A percentile compares a stretch with the other conserved stretches of the same genome.
Conservation (phyloP, 1,284 basidiomycete genomes). For the Marasmius fiardii region DNA sequence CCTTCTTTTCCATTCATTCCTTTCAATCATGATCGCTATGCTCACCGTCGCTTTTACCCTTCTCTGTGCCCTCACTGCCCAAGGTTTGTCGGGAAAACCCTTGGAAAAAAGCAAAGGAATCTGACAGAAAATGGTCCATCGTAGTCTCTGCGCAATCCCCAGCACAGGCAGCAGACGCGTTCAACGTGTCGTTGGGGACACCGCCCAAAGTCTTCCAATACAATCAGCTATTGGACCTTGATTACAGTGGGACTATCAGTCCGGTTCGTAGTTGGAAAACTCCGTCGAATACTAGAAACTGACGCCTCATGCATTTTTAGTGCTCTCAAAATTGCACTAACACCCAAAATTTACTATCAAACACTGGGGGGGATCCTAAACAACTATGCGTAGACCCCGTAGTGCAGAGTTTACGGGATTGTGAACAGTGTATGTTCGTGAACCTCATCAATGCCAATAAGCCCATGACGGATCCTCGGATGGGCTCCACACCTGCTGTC, state of each 20-base stretch:
- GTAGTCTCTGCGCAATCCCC: not conserved
- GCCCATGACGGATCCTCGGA: slow-evolving; percentile 42
- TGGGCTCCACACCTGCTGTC: slow-evolving; percentile 54
- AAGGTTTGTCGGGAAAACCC: slow-evolving; percentile 36
- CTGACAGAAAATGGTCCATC: not conserved
- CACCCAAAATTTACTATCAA: slow-evolving; percentile 33
- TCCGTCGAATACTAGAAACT: not conserved
- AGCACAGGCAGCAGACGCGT: slow-evolving; percentile 37
- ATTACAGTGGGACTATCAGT: not conserved
- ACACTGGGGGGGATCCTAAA: slow-evolving; percentile 34
- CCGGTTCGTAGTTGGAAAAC: not conserved
- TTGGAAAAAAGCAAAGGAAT: not conserved
- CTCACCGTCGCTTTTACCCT: slow-evolving; percentile 28
- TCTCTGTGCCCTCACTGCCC: slow-evolving; percentile 45
- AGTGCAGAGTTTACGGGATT: slow-evolving; percentile 37
- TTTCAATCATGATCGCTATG: slow-evolving; percentile 27
- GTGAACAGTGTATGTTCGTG: slow-evolving; percentile 65
- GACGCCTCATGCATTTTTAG: slow-evolving; percentile 25
- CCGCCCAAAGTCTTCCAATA: slow-evolving; percentile 34
- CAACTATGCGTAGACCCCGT: slow-evolving; percentile 52
- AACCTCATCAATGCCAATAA: slow-evolving; percentile 48
- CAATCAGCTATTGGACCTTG: slow-evolving; percentile 40
- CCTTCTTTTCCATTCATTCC: slow-evolving; percentile 18
- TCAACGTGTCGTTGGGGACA: slow-evolving; percentile 46
- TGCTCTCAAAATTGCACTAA: slow-evolving; percentile 39